These are phyloP conservation scores for Aspergillus sergii DNA, from an alignment of 2,329 filamentous ascomycete genomes.

Conservation along the genomic window DNA sequence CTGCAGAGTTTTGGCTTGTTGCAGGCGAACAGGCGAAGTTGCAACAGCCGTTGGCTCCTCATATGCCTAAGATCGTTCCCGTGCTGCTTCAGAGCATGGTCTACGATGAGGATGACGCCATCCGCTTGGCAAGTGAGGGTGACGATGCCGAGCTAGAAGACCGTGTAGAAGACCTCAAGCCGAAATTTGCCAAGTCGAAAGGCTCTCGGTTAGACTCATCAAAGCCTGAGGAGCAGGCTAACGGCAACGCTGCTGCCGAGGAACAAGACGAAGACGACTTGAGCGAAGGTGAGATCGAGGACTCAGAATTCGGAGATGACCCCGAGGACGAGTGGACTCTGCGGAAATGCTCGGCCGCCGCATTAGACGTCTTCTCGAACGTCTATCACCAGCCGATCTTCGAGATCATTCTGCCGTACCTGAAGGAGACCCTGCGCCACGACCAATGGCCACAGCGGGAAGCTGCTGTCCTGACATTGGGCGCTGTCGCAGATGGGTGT, in stretches of 20 bases:
- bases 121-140: conserved; percentile 77
- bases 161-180: conserved; percentile 85
- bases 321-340: conserved; percentile 94
- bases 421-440: conserved; percentile 86
- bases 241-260: conserved; percentile 51
- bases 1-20: conserved; percentile 96
- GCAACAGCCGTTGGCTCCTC: conserved; percentile 74
- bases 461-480: conserved; percentile 89
- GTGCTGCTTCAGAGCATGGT: conserved; percentile 94
- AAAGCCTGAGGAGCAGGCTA: conserved; percentile 42
- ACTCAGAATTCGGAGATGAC: conserved; percentile 71
- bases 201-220: conserved; percentile 61
- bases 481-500: conserved; percentile 93
- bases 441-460: conserved; percentile 89
- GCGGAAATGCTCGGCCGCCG: conserved; percentile 94
- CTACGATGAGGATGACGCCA: conserved; percentile 91
- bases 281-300: conserved; percentile 83
- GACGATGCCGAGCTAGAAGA: conserved; percentile 93
- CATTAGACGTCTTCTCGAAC: conserved; percentile 88
- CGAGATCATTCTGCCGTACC: conserved; percentile 85
- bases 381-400: conserved; percentile 90
- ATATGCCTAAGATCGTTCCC: conserved; percentile 82
- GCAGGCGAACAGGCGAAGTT: conserved; percentile 84
- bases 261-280: conserved; percentile 67
- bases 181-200: conserved; percentile 79